Base-by-base conservation (phyloP, 1,284 basidiomycete species). In the Mycosarcoma mackinlayi region DNA sequence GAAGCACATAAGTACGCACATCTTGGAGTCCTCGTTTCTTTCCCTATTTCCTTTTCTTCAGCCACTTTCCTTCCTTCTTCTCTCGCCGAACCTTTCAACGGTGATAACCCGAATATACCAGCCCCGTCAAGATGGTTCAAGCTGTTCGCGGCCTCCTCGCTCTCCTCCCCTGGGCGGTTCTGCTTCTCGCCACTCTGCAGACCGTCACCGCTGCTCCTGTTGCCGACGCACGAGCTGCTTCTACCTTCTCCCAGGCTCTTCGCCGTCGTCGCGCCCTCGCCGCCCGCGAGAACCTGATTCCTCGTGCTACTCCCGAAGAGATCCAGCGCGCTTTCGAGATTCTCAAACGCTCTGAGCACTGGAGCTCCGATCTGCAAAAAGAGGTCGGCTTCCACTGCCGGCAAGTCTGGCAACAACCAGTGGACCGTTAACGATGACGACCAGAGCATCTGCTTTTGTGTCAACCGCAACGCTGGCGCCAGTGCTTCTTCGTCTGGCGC, bases 381-480 rank as follows among this genome's bases (percentile, higher is more conserved):
- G 45, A 56, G 5, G 35, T 46, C 4, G n/a, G 47, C 55, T 8
- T 38, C 38, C 19, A 53, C 62, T 14, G 34, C 55, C 3, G 56
- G 55, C 24, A 54, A 38, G 35, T 34, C 55, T 9, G 62, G 55
- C 4, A 30, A n/a, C 40, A 59, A 59, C 37, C 28, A 53, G 31
- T 65, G 63, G 63, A 41, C 51, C 6, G 52, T 66, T 35, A 50
- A 46, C 27, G 63, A 59, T 18, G 52, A 60, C 31, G 48, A 59
- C 8, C 46, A 44, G 40, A 55, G 47, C 47, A 66, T 66, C 27
- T 66, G 63, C 56, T 66, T 66, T 33, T 60, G 56, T 19, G 56
- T 66, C 41, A 60, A 60, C 40, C 51, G 63, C 14, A 38, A 6
- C 35, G n/a, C 18, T 38, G 18, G 35, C 18, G 39, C 41, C 33